Conservation (phyloP, 352 stramenopile species). For the Globisporangium middletonii region DNA sequence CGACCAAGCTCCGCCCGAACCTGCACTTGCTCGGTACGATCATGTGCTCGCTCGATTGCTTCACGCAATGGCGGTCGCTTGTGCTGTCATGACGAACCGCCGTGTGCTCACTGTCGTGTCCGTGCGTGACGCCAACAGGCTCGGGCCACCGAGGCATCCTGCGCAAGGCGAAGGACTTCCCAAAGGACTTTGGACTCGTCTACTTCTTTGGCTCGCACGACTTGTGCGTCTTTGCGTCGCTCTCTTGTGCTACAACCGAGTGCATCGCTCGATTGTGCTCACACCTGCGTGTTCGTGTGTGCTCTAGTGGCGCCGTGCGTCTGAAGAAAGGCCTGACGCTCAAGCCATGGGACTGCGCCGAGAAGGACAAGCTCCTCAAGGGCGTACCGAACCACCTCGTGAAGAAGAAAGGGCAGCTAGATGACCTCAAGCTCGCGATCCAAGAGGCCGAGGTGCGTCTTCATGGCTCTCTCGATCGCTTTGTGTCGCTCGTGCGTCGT, state of each 20-base stretch:
- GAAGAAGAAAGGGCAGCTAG: constrained; percentile 56
- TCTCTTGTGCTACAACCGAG: background rate
- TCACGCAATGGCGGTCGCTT: background rate
- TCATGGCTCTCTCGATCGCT: background rate
- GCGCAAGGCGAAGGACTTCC: constrained; percentile 70
- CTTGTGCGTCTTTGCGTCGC: constrained; percentile 46
- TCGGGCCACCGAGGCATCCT: constrained; percentile 61
- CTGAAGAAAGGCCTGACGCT: constrained; percentile 66
- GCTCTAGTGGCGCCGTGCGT: constrained; percentile 37
- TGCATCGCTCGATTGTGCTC: constrained; percentile 1
- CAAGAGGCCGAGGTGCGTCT: constrained; percentile 48
- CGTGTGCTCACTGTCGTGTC: background rate
- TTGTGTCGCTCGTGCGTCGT: background rate
- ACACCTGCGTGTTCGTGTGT: constrained; percentile 5
- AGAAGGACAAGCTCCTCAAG: constrained; percentile 66
- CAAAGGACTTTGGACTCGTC: constrained; percentile 62
- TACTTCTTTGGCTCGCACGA: constrained; percentile 83
- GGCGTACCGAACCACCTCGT: constrained; percentile 56
- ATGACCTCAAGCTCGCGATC: constrained; percentile 45
- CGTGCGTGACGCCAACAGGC: constrained; percentile 15
- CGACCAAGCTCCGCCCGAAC: constrained; percentile 60
- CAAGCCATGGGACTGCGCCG: constrained; percentile 60
- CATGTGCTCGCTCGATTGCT: background rate
- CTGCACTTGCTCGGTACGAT: constrained; percentile 52
- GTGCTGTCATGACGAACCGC: background rate